Evolutionary conservation across 2,329 filamentous ascomycete species (phyloP).

Genomic region (Iodosphaeria phyllophila): DNA sequence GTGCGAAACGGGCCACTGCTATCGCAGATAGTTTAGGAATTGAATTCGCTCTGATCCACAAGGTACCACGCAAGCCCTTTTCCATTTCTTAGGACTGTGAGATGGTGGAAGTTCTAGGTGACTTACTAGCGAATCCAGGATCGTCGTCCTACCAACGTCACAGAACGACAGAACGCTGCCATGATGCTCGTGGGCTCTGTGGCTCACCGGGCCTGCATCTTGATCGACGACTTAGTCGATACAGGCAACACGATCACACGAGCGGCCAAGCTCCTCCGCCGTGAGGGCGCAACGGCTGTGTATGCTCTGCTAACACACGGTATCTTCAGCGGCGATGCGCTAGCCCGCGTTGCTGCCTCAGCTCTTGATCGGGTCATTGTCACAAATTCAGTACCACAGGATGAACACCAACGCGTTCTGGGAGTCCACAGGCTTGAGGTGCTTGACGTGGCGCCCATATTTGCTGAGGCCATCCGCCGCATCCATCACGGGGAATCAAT

Average conservation of each 20-base stretch:
- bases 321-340: conserved; percentile 86
- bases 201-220: conserved; percentile 60
- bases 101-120: too few species aligned
- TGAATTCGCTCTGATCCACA: conserved; percentile 96
- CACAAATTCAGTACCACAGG: conserved; percentile 86
- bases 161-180: conserved; percentile 73
- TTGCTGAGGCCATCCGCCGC: conserved; percentile 86
- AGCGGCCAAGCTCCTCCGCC: conserved; percentile 91
- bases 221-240: conserved; percentile 88
- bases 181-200: conserved; percentile 95
- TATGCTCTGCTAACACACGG: conserved; percentile 90
- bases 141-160: conserved; percentile 74
- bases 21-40: conserved; percentile 88
- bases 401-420: too few species aligned
- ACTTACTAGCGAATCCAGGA: too few species aligned
- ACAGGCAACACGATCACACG: conserved; percentile 95
- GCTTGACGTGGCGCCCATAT: conserved; percentile 76
- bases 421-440: conserved; percentile 76
- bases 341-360: conserved; percentile 83
- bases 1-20: conserved; percentile 85
- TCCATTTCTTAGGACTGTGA: conserved; percentile 8
- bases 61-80: conserved; percentile 49
- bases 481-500: conserved; percentile 98
- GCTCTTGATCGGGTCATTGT: conserved; percentile 86
- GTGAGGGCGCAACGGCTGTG: conserved; percentile 78